These are phyloP conservation scores for Mycena maculata DNA, from an alignment of 768 basidiomycete genomes.

Conservation along the genomic window DNA sequence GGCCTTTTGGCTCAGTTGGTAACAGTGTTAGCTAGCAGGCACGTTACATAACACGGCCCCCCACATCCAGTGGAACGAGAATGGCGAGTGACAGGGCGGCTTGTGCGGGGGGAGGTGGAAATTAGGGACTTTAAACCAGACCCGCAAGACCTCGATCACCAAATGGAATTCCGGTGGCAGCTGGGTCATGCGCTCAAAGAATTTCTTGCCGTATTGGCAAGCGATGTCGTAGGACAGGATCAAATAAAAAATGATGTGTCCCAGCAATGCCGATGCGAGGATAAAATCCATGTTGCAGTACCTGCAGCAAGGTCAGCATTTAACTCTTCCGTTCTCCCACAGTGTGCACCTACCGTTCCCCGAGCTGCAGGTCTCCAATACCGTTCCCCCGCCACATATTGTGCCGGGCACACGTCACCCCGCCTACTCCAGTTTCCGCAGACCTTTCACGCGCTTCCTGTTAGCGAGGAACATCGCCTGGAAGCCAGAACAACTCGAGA, in stretches of 20 bases:
- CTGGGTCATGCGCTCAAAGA: constrained; percentile 16
- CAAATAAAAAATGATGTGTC: background rate
- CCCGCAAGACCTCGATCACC: background rate
- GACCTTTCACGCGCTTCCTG: constrained; percentile 20
- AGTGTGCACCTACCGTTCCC: constrained; percentile 25
- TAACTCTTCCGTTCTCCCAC: too few species aligned
- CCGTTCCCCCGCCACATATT: constrained; percentile 26
- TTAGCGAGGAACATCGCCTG: constrained; percentile 17
- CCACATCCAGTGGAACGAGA: constrained; percentile 18
- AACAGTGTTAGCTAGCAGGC: too few species aligned
- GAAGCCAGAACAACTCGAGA: constrained; percentile 21
- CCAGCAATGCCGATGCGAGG: background rate
- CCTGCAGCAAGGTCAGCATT: background rate
- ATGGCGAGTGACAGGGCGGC: constrained; percentile 28
- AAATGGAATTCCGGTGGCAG: background rate
- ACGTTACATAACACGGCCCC: too few species aligned
- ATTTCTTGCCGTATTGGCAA: constrained; percentile 35
- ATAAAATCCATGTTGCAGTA: constrained; percentile 22
- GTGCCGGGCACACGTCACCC: constrained; percentile 28
- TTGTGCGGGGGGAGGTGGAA: constrained; percentile 37
- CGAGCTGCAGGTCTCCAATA: constrained; percentile 36
- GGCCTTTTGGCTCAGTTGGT: too few species aligned
- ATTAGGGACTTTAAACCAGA: constrained; percentile 36
- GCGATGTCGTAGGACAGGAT: constrained; percentile 38
- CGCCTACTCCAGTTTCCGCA: constrained; percentile 25